Evolutionary conservation across 495 filamentous ascomycete species (phyloP).

Genomic region (Penicillium cosmopolitanum): DNA sequence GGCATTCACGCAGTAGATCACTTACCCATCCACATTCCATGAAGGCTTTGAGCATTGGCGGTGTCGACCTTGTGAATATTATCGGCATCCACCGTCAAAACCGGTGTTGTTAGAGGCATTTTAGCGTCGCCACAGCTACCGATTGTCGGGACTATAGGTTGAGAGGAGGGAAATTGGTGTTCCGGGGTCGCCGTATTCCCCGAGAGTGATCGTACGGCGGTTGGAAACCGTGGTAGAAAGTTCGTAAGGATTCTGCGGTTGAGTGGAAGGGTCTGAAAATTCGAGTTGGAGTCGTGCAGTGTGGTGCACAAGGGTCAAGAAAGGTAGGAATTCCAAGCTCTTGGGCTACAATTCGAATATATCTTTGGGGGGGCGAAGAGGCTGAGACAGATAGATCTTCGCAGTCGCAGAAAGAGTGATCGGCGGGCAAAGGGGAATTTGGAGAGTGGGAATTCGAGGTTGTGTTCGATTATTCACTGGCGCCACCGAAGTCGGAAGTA

Average conservation of each 20-base stretch:
- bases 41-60: constrained; percentile 86
- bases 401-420: constrained; percentile 6
- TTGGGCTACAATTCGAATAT: constrained; percentile 19
- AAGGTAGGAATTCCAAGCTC: constrained; percentile 16
- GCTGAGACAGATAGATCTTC: neutral
- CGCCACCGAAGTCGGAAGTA: constrained; percentile 28
- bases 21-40: constrained; percentile 98
- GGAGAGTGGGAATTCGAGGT: constrained; percentile 10
- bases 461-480: constrained; percentile 14
- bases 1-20: constrained; percentile 17
- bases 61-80: constrained; percentile 95
- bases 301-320: constrained; percentile 26
- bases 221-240: constrained; percentile 29
- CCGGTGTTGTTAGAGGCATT: constrained; percentile 71
- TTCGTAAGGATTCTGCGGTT: constrained; percentile 28
- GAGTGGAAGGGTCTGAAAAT: constrained; percentile 15
- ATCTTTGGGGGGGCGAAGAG: constrained; percentile 1
- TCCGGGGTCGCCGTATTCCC: constrained; percentile 58
- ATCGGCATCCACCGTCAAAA: constrained; percentile 81
- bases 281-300: constrained; percentile 22
- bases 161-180: constrained; percentile 25
- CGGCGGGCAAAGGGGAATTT: constrained; percentile 5
- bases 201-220: constrained; percentile 57
- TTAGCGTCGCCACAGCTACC: constrained; percentile 31
- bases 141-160: constrained; percentile 1